A percentile compares a stretch with the other conserved stretches of the same genome.
Conservation (phyloP, 2,329 filamentous ascomycete genomes). For the Chaetoscypha palmicola region DNA sequence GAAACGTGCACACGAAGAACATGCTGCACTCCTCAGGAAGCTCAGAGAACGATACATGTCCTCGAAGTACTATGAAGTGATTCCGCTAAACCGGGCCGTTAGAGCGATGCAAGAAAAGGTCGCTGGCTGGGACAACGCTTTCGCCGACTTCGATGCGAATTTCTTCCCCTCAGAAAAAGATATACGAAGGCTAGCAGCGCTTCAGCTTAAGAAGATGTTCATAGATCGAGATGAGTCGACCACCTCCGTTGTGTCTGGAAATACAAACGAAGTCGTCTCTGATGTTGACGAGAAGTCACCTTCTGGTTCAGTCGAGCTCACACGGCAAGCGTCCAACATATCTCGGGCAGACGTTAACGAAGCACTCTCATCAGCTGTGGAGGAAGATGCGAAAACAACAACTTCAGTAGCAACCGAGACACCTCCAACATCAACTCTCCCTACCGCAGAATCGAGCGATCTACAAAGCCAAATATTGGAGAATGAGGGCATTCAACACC, state of each 20-base stretch:
- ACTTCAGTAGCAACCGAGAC: background rate
- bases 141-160: conserved; percentile 83
- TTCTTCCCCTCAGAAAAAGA: conserved; percentile 95
- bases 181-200: conserved; percentile 81
- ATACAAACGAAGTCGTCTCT: conserved; percentile 50
- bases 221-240: conserved; percentile 75
- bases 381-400: conserved; percentile 36
- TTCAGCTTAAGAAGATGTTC: conserved; percentile 93
- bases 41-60: conserved; percentile 87
- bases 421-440: background rate
- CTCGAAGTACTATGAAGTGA: conserved; percentile 94
- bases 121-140: conserved; percentile 85
- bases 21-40: conserved; percentile 63
- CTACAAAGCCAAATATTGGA: conserved; percentile 32
- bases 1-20: conserved; percentile 78
- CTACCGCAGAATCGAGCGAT: conserved; percentile 2
- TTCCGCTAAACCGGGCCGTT: conserved; percentile 83
- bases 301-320: conserved; percentile 26
- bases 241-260: conserved; percentile 63
- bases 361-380: conserved; percentile 57
- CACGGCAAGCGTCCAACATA: conserved; percentile 31
- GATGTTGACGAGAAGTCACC: conserved; percentile 41
- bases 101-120: conserved; percentile 89
- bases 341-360: conserved; percentile 57
- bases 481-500: conserved; percentile 50